These are phyloP conservation scores for Danielia oregonensis DNA, from an alignment of 805 yeast genomes.

Conservation along the genomic window DNA sequence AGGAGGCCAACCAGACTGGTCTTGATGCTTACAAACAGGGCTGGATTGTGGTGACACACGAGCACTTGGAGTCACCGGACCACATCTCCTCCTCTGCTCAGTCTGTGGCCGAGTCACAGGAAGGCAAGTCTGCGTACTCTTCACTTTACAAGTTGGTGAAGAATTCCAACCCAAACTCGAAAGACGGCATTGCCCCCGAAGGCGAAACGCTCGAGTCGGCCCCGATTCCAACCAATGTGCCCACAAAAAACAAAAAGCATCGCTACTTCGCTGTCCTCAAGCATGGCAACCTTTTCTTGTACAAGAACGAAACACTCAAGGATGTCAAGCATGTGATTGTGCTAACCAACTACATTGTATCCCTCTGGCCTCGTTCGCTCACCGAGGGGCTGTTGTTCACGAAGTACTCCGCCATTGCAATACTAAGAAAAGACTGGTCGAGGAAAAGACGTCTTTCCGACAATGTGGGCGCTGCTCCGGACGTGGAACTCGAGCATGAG, in stretches of 20 bases:
- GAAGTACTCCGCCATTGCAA: conserved; percentile 73
- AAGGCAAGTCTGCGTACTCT: conserved; percentile 54
- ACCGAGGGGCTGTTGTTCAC: conserved; percentile 79
- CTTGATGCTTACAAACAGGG: conserved; percentile 64
- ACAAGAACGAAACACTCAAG: conserved; percentile 61
- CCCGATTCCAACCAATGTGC: conserved; percentile 5
- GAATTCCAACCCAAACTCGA: conserved; percentile 13
- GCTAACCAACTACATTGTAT: conserved; percentile 62
- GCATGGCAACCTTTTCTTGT: conserved; percentile 87
- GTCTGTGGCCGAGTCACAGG: conserved; percentile 37
- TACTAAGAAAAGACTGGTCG: conserved; percentile 47
- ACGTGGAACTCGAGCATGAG: conserved; percentile 7
- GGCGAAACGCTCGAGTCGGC: neutral
- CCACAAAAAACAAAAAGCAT: conserved; percentile 44
- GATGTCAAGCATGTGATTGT: conserved; percentile 78
- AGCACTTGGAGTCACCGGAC: conserved; percentile 46
- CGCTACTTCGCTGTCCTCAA: conserved; percentile 67
- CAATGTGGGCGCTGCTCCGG: conserved; percentile 6
- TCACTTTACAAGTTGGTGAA: conserved; percentile 57
- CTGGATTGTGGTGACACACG: conserved; percentile 82
- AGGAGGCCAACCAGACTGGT: conserved; percentile 58
- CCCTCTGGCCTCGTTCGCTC: conserved; percentile 80
- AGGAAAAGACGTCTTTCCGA: conserved; percentile 20
- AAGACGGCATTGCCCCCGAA: neutral
- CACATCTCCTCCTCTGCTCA: conserved; percentile 47